Evolutionary conservation across 176 grass and related monocot species (phyloP).

Genomic region (Musa itinerans): DNA sequence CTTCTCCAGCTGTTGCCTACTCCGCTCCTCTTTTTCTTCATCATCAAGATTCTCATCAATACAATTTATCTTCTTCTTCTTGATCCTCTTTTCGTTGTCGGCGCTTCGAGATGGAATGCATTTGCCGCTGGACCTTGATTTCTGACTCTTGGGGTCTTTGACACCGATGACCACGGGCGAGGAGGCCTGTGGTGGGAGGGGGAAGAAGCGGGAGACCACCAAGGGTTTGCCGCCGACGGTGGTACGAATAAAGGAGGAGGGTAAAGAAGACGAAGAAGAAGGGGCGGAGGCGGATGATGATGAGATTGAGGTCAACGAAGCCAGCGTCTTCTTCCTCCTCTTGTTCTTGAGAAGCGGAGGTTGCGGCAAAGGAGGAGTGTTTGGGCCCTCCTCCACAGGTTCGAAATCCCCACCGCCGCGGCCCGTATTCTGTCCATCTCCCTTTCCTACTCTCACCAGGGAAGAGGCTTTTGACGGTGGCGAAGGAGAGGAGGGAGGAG

Average conservation of each 20-base stretch:
- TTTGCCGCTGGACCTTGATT: not conserved
- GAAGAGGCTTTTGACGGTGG: not conserved
- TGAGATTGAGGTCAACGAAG: not conserved
- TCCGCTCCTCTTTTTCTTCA: not conserved
- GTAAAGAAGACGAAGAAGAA: not conserved
- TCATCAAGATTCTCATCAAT: not conserved
- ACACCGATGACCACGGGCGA: not conserved
- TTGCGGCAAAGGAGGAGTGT: not conserved
- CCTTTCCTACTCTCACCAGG: not conserved
- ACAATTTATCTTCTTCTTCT: not conserved
- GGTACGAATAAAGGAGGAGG: not conserved
- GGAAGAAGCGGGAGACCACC: constrained; percentile 1
- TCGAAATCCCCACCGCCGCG: not conserved
- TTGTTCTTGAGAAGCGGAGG: not conserved
- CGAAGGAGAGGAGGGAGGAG: not conserved
- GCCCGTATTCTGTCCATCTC: not conserved
- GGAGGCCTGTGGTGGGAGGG: not conserved
- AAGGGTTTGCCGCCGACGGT: not conserved
- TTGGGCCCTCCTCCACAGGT: not conserved
- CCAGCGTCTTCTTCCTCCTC: not conserved
- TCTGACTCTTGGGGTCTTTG: not conserved
- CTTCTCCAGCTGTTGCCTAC: not conserved
- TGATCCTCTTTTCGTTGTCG: not conserved
- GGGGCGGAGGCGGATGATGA: not conserved
- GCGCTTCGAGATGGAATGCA: not conserved